Base-by-base conservation (phyloP, 2,329 filamentous ascomycete species). In the Colletotrichum endophyticum region DNA sequence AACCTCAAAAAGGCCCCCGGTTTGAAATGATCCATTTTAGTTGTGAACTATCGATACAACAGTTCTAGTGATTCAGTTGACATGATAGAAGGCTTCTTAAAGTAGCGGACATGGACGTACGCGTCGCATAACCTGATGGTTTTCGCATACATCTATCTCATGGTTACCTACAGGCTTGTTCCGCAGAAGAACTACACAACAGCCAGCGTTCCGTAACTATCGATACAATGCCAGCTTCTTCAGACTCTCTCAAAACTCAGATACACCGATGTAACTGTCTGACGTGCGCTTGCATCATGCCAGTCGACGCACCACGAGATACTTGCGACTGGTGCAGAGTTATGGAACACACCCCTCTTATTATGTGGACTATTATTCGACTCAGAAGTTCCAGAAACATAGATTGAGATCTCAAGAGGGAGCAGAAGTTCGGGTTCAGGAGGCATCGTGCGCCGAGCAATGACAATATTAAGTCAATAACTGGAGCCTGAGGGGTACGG, bases 281-380 rank as follows among this genome's bases (percentile, higher is more conserved):
- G 44, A 53, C 44, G n/a, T 53, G 44, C n/a, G 44, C n/a, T 53
- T 53, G n/a, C 44, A 53, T 53, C 44, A 25, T 53, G n/a, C n/a
- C 44, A 53, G n/a, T 53, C n/a, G 44, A 53, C 1, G n/a, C 44
- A 53, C 44, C 44, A 1, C 44, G n/a, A 53, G n/a, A 53, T 22
- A 53, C 44, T 13, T 22, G 44, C n/a, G n/a, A 53, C 44, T 53
- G n/a, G 44, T 53, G 44, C 44, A 53, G 44, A 53, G 44, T 22
- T 4, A 53, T 53, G 44, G 44, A 22, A 53, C n/a, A 53, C 44
- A 53, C 44, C n/a, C 44, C 44, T 53, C 44, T 53, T 8, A 12
- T 22, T 13, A 53, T 25, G 44, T 53, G 44, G 44, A 13, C 44
- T 22, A 53, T 13, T 0, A 22, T 53, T 13, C 44, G 44, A 22